These are phyloP conservation scores for Ramularia endophylla DNA, from an alignment of 2,329 filamentous ascomycete species.

Conservation along the genomic window DNA sequence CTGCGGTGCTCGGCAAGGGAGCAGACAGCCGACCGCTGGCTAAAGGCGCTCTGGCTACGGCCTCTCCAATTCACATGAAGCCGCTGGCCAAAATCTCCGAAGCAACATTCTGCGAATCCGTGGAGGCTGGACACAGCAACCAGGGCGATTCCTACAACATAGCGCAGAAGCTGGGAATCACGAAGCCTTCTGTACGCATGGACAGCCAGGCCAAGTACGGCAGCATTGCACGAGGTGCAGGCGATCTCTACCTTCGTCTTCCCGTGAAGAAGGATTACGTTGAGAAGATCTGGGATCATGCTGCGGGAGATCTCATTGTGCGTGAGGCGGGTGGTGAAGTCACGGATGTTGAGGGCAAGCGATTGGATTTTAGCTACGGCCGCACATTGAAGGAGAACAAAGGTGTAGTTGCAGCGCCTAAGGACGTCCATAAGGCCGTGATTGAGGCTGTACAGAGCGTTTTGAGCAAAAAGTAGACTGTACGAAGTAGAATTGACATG, in stretches of 20 bases:
- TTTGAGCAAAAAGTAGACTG: slow-evolving; percentile 45
- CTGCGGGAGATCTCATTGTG: slow-evolving; percentile 89
- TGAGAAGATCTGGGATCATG: slow-evolving; percentile 99
- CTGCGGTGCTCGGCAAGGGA: slow-evolving; percentile 72
- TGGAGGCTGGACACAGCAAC: slow-evolving; percentile 86
- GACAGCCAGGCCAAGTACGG: slow-evolving; percentile 98
- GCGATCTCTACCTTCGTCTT: slow-evolving; percentile 88
- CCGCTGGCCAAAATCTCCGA: slow-evolving; percentile 64
- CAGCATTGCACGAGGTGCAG: slow-evolving; percentile 86
- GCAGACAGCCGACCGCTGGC: slow-evolving; percentile 71
- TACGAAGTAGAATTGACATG: too few relatives aligned
- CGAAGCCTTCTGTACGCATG: slow-evolving; percentile 83
- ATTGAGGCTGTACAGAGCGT: slow-evolving; percentile 79
- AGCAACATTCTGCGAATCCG: slow-evolving; percentile 93
- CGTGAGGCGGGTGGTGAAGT: slow-evolving; percentile 89
- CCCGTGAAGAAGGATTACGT: slow-evolving; percentile 83
- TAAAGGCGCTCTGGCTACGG: slow-evolving; percentile 47
- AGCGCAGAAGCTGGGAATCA: slow-evolving; percentile 78
- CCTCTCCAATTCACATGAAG: slow-evolving; percentile 72
- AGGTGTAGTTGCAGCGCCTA: slow-evolving; percentile 85
- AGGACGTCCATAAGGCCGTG: slow-evolving; percentile 67
- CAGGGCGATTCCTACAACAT: slow-evolving; percentile 85
- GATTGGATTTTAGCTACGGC: slow-evolving; percentile 79
- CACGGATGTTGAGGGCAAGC: slow-evolving; percentile 79
- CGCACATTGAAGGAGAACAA: slow-evolving; percentile 85